Conservation (phyloP, 106 monocot species). For the Cymbidium sinense region DNA sequence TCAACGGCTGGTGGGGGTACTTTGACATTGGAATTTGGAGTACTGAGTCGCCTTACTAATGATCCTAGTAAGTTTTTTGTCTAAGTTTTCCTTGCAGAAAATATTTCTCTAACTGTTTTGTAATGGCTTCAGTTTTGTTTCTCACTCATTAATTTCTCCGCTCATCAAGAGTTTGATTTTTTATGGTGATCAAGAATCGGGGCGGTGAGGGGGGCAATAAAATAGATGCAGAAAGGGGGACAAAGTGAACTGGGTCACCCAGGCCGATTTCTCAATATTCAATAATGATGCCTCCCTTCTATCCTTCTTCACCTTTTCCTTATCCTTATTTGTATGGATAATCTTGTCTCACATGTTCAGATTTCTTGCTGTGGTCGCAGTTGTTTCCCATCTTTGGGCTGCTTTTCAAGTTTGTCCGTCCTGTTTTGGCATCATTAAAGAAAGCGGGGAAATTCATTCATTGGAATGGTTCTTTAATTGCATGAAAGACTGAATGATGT, state of each 20-base stretch:
- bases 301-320: too few relatives aligned
- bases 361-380: too few relatives aligned
- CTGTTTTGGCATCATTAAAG: background rate
- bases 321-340: too few relatives aligned
- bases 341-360: too few relatives aligned
- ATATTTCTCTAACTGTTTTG: background rate
- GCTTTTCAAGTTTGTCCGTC: background rate
- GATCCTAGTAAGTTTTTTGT: constrained; percentile 56
- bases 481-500: background rate
- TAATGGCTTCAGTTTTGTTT: background rate
- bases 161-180: background rate
- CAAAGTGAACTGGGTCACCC: background rate
- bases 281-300: background rate
- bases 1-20: constrained; percentile 99
- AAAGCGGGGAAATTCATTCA: too few relatives aligned
- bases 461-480: too few relatives aligned
- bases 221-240: background rate
- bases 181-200: background rate
- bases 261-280: background rate
- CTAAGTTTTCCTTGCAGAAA: background rate
- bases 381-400: background rate
- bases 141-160: background rate
- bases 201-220: background rate
- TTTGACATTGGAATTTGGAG: constrained; percentile 94
- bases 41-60: constrained; percentile 82